Evolutionary conservation across 2,329 filamentous ascomycete species (phyloP).

Genomic region (Ceratocystis cacaofunesta): DNA sequence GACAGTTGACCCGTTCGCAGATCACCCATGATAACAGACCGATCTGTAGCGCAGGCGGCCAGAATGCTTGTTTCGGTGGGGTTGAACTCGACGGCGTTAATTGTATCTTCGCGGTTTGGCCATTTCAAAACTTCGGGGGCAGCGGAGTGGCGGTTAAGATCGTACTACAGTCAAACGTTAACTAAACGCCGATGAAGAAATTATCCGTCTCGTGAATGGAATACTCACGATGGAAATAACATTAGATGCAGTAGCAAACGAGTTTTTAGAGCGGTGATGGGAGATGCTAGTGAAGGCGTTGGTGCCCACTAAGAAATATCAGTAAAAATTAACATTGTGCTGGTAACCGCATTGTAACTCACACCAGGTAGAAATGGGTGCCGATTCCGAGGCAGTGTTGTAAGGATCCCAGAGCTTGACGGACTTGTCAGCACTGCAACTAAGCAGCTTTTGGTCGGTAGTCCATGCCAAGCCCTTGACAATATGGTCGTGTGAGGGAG

Average conservation of each 20-base stretch:
- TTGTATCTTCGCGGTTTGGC: slow-evolving; percentile 82
- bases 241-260: slow-evolving; percentile 66
- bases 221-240: slow-evolving; percentile 50
- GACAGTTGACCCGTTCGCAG: slow-evolving; percentile 73
- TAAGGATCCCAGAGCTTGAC: slow-evolving; percentile 90
- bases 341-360: neutral
- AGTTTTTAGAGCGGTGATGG: slow-evolving; percentile 63
- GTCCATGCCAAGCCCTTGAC: slow-evolving; percentile 90
- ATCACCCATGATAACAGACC: slow-evolving; percentile 82
- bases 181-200: neutral
- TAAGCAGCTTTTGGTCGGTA: slow-evolving; percentile 66
- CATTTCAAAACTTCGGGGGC: slow-evolving; percentile 72
- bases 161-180: slow-evolving; percentile 39
- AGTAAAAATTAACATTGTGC: neutral
- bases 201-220: neutral
- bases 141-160: slow-evolving; percentile 64
- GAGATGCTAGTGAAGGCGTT: slow-evolving; percentile 72
- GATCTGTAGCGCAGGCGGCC: slow-evolving; percentile 70
- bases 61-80: slow-evolving; percentile 85
- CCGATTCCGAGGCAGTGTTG: slow-evolving; percentile 48
- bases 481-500: slow-evolving; percentile 78
- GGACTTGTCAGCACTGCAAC: slow-evolving; percentile 71
- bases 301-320: slow-evolving; percentile 38
- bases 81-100: slow-evolving; percentile 80
- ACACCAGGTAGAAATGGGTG: slow-evolving; percentile 66